A percentile compares a stretch with the other conserved stretches of the same genome.
phyloP scores from a whole-genome alignment of 805 yeast species.

The Hanseniaspora guilliermondii region DNA sequence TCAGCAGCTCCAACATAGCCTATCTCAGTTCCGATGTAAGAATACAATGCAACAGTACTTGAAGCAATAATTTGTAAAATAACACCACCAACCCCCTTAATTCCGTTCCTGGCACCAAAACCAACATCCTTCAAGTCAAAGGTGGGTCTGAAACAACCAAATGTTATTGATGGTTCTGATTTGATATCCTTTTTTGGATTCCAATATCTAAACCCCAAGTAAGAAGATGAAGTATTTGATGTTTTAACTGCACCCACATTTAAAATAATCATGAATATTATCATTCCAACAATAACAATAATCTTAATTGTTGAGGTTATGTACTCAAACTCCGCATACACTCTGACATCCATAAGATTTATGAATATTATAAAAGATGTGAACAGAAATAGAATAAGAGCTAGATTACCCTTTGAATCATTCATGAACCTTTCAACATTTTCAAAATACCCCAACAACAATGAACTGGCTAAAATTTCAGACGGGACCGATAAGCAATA shows the following conservation, averaged over 20 bases:
- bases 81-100: constrained; percentile 47
- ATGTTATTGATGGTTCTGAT: constrained; percentile 19
- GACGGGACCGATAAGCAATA: constrained; percentile 65
- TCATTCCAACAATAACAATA: constrained; percentile 36
- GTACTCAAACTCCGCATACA: constrained; percentile 65
- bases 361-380: constrained; percentile 30
- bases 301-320: constrained; percentile 48
- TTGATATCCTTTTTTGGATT: constrained; percentile 31
- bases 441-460: constrained; percentile 56
- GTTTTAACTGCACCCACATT: constrained; percentile 46
- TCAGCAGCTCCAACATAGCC: constrained; percentile 74
- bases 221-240: constrained; percentile 22
- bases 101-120: constrained; percentile 38
- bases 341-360: constrained; percentile 54
- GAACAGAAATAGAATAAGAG: constrained; percentile 42
- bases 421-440: constrained; percentile 23
- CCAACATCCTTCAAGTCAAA: constrained; percentile 51
- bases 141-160: constrained; percentile 61
- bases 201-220: constrained; percentile 60
- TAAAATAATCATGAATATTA: constrained; percentile 49
- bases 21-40: constrained; percentile 67
- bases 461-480: constrained; percentile 68
- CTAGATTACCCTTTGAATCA: constrained; percentile 19
- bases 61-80: constrained; percentile 49
- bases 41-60: constrained; percentile 48